Conservation (phyloP, 169 alveolate genomes). For the Plasmodium falciparum region DNA sequence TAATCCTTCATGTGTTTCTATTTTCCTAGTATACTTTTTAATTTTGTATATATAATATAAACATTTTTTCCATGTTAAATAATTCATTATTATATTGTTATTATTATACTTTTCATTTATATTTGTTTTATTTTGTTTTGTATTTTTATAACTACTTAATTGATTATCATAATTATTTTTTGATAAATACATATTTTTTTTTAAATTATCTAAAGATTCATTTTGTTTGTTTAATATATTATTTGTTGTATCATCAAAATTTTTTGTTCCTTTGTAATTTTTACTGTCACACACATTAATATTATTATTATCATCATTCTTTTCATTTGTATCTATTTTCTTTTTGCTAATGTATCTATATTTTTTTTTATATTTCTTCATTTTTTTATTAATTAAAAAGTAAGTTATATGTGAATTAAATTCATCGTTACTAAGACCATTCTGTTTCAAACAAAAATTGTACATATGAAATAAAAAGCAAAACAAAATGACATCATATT, state of each 20-base stretch:
- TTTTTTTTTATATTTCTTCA: conserved; percentile 26
- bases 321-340: not conserved
- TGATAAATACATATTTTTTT: not conserved
- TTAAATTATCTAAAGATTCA: not conserved
- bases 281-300: not conserved
- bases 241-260: not conserved
- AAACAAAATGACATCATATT: conserved; percentile 17
- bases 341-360: conserved; percentile 16
- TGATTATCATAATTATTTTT: not conserved
- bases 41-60: conserved; percentile 42
- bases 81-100: not conserved
- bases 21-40: conserved; percentile 4
- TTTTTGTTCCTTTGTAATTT: not conserved
- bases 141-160: not conserved
- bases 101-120: not conserved
- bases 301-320: not conserved
- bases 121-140: not conserved
- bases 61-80: conserved; percentile 22
- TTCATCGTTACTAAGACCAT: conserved; percentile 45
- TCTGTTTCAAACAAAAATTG: conserved; percentile 54
- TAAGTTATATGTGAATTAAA: conserved; percentile 59
- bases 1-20: not conserved
- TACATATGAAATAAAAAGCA: conserved; percentile 66
- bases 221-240: not conserved
- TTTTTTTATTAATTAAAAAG: conserved; percentile 51